Evolutionary conservation across 140 eudicot species (phyloP), one percentile per base, ranked within the genome.

Genomic region (Anethum foeniculum): DNA sequence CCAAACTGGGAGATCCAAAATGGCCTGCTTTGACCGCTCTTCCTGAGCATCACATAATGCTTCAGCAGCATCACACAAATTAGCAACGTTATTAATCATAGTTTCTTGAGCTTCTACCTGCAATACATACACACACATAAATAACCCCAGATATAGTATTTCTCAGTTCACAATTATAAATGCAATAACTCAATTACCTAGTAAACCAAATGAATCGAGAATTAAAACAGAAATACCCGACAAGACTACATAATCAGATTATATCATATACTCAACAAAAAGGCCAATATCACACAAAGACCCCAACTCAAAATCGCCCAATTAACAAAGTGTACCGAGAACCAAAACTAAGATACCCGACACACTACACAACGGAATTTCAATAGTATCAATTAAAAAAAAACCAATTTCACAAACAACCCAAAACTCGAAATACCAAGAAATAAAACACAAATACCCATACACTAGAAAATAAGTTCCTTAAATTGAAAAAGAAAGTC

Each of bases 41-140:
- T 93, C 97, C 65, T 88, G 88, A 7, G 87, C 89, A 77, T 78
- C 68, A 46, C 99, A 89, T 7, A 93, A 43, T 19, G 91, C 81
- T 80, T 96, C 98, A 0, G 92, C 93, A 81, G 80, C 85, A 62
- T 90, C 93, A 76, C 99, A 93, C 25, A 96, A 86, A 64, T 87
- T 82, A 25, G 96, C 81, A 43, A 88, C 39, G 38, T 88, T 89
- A 44, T 58, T 71, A 69, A 96, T 89, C 14, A 91, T 81, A 10
- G 92, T 93, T 84, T 88, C 99, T 76, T 96, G 92, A 64, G 88
- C 88, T 84, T 91, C 93, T 56, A 79, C 93, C 99, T 96, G 77
- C 84, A 82, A 67, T 39, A 30, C 41, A 34, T 0, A 49, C 21
- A 28, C 12, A 77, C 12, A 75, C 34, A 49, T 30, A 25, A 74